These are phyloP conservation scores for Eucalyptus sp. DNA, from an alignment of 345 rosid genomes.

Conservation along the genomic window DNA sequence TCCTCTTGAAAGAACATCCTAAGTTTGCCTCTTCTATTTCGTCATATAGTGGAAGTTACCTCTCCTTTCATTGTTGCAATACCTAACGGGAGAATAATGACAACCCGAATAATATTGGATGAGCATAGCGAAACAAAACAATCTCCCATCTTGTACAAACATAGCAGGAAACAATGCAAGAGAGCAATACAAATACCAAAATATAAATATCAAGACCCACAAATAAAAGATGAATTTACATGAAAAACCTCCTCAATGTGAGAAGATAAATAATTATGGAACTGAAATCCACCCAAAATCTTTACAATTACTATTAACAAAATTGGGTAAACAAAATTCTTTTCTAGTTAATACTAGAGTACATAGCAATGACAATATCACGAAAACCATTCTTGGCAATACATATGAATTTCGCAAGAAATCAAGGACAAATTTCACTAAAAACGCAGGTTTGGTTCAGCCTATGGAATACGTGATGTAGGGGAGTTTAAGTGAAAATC, in stretches of 20 bases:
- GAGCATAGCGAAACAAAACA: neutral
- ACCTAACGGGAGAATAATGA: neutral
- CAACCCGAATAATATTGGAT: neutral
- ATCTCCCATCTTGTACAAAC: neutral
- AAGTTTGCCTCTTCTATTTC: neutral
- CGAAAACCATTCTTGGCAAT: neutral
- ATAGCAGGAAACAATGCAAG: too few species aligned
- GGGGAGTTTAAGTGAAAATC: neutral
- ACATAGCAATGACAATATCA: neutral
- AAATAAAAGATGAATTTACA: too few species aligned
- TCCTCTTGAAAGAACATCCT: neutral
- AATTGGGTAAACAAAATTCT: neutral
- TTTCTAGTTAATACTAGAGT: too few species aligned
- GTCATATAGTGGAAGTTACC: neutral
- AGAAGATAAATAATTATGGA: neutral
- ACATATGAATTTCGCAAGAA: neutral
- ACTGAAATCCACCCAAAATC: too few species aligned
- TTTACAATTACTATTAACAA: too few species aligned
- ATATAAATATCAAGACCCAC: neutral
- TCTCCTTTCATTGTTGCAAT: neutral
- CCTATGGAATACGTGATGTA: accelerated
- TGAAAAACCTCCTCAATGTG: neutral
- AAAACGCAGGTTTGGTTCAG: neutral
- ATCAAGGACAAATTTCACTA: neutral
- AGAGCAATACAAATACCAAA: neutral